Evolutionary conservation across 352 stramenopile species (phyloP), one percentile per base, ranked within the genome.

Genomic region (Phytophthora aleatoria): DNA sequence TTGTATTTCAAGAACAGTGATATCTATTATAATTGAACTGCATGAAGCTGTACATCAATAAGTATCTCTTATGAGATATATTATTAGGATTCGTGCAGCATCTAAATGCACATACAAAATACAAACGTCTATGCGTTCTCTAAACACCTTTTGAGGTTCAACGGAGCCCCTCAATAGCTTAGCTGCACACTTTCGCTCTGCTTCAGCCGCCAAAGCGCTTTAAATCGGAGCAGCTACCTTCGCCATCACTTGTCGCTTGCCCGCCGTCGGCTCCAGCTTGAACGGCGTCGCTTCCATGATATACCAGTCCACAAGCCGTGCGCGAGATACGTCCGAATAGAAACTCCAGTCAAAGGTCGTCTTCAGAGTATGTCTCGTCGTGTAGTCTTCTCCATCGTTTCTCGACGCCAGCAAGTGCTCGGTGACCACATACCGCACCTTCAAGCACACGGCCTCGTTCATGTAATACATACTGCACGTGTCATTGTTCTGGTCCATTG

Each of bases 331-430:
- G 26, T 79, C 66, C 26, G 76, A 79, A 20, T 77, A 67, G 43
- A 84, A 84, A n/a, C 48, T 70, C 76, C 76, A 84, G 15, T 74
- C 61, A 26, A 79, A 81, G 0, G 70, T 66, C 7, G 69, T 69
- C 28, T 74, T 68, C 9, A 79, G 38, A 0, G 65, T 69, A 38
- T 75, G 57, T 6, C 69, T 42, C 5, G 61, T 64, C 16, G 12
- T 24, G 24, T 66, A 31, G 0, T 56, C n/a, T 10, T 73, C 57
- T 7, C 58, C 41, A 4, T 69, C 48, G 0, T 33, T 30, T n/a
- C 54, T 71, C 11, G 43, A 39, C 16, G 56, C 53, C 26, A 58
- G 20, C 31, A 84, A 36, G 31, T 69, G 64, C 50, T 84, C 76
- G 4, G 63, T 71, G 38, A 79, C 67, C 0, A 48, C 50, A 63